Evolutionary conservation across 2,329 filamentous ascomycete genomes (phyloP).

Genomic region (Sarocladium oryzae): DNA sequence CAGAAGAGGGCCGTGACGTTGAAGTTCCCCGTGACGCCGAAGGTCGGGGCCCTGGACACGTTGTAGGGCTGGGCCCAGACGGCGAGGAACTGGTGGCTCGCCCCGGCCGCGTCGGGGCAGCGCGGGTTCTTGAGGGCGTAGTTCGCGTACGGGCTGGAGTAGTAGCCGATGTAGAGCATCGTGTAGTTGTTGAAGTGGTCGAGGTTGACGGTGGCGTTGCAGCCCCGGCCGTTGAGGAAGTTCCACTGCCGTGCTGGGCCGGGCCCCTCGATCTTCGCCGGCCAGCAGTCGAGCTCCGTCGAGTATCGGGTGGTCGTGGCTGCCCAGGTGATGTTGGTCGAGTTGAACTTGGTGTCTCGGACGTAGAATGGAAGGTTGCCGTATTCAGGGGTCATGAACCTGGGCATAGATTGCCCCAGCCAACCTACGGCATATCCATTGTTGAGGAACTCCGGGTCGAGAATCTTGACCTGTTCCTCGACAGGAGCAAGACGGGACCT

Average conservation of each 20-base stretch:
- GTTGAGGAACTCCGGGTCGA: constrained; percentile 34
- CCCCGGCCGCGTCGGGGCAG: constrained; percentile 25
- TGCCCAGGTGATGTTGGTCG: constrained; percentile 19
- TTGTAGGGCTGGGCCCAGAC: constrained; percentile 14
- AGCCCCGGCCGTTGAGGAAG: constrained; percentile 32
- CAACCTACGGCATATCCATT: constrained; percentile 38
- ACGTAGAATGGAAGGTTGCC: constrained; percentile 36
- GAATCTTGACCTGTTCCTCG: constrained; percentile 12
- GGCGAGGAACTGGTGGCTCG: constrained; percentile 31
- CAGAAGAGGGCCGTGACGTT: constrained; percentile 35
- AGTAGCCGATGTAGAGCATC: constrained; percentile 38
- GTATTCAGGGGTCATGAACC: constrained; percentile 36
- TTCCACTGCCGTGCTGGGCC: constrained; percentile 11
- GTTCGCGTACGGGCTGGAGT: constrained; percentile 24
- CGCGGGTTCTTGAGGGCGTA: constrained; percentile 22
- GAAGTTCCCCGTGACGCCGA: background rate
- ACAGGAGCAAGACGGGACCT: constrained; percentile 16
- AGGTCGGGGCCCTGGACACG: background rate
- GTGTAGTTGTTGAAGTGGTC: constrained; percentile 17
- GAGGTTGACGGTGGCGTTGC: constrained; percentile 20
- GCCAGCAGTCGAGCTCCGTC: constrained; percentile 32
- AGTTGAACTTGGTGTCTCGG: background rate
- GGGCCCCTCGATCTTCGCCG: constrained; percentile 16
- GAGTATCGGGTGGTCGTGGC: constrained; percentile 23
- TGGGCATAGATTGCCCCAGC: constrained; percentile 36